These are phyloP conservation scores for Erythrophleum fordii DNA, from an alignment of 306 rosid species.

Conservation along the genomic window DNA sequence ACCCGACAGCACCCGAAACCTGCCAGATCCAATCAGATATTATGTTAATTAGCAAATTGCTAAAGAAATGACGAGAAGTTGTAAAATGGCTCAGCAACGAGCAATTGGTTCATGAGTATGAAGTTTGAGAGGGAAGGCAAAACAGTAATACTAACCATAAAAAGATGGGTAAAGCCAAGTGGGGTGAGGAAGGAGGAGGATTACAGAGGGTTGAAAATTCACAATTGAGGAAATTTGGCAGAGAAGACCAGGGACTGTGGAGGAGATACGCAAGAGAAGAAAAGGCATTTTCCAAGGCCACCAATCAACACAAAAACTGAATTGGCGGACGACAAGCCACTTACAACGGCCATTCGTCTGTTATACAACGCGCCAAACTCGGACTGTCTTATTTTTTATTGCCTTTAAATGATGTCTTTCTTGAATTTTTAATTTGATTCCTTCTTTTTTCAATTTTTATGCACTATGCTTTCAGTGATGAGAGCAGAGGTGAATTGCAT, in stretches of 20 bases:
- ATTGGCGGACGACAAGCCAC: conserved; percentile 56
- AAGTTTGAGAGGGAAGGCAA: too few relatives aligned
- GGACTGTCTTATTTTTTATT: neutral
- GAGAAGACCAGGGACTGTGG: conserved; percentile 16
- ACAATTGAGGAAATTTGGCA: neutral
- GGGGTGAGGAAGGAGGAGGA: conserved; percentile 28
- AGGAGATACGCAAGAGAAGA: conserved; percentile 21
- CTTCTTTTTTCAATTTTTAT: too few relatives aligned
- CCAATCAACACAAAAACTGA: conserved; percentile 46
- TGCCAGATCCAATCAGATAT: conserved; percentile 30
- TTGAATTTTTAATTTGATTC: too few relatives aligned
- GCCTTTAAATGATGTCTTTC: too few relatives aligned
- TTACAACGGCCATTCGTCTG: conserved; percentile 43
- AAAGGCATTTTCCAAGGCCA: conserved; percentile 43
- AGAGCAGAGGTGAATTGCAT: too few relatives aligned
- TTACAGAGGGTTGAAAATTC: neutral
- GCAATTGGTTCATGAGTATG: neutral
- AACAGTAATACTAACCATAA: neutral
- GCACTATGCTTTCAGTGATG: too few relatives aligned
- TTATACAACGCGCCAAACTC: conserved; percentile 33
- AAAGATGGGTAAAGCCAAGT: neutral
- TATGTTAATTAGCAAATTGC: neutral
- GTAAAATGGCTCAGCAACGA: too few relatives aligned
- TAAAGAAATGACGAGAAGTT: neutral
- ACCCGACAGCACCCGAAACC: conserved; percentile 57